These are phyloP conservation scores for Bauhinia variegata DNA, from an alignment of 306 rosid species.

Conservation along the genomic window DNA sequence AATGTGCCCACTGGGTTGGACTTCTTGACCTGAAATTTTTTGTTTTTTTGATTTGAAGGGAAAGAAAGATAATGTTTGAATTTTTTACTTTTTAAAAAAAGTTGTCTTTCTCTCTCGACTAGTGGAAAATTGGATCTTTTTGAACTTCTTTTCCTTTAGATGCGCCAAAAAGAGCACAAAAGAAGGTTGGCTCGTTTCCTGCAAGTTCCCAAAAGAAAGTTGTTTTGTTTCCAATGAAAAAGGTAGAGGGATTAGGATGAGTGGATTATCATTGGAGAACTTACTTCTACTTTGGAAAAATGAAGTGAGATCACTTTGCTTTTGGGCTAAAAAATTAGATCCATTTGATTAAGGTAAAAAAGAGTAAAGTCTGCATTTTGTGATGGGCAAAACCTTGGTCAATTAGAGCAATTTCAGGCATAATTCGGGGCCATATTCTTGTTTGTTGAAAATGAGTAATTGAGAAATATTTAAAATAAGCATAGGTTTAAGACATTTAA, in stretches of 20 bases:
- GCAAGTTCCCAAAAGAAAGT: no score
- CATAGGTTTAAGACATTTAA: no score
- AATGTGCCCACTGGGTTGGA: constrained; percentile 33
- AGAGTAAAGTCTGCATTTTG: no score
- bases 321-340: no score
- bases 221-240: no score
- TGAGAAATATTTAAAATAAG: no score
- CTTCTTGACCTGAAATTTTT: constrained; percentile 42
- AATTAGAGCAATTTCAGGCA: neutral
- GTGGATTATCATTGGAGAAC: constrained; percentile 26
- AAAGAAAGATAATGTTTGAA: constrained; percentile 25
- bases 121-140: constrained; percentile 42
- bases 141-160: constrained; percentile 36
- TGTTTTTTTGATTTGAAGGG: constrained; percentile 36
- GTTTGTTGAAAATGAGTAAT: neutral
- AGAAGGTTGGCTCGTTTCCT: constrained; percentile 44
- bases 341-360: constrained; percentile 1
- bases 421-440: neutral
- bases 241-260: neutral
- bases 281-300: constrained; percentile 12
- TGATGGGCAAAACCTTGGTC: no score
- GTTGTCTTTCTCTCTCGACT: constrained; percentile 37
- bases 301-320: neutral
- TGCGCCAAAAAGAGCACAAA: constrained; percentile 52
- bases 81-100: no score